A percentile compares a stretch with the other conserved stretches of the same genome.
Evolutionary conservation across 257 asterid genomes (phyloP).

Genomic region (Solanum medicagineum): DNA sequence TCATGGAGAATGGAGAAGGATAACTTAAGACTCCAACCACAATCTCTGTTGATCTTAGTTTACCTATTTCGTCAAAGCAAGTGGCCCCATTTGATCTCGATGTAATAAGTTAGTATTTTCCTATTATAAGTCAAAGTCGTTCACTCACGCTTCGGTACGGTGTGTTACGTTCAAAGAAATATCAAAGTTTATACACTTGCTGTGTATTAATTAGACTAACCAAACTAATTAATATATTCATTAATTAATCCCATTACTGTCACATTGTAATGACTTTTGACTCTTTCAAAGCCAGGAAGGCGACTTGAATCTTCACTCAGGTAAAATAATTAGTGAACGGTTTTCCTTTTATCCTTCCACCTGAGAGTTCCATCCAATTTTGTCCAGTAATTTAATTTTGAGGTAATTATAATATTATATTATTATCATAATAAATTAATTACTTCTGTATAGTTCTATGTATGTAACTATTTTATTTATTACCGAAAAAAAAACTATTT

Average conservation of each 20-base stretch:
- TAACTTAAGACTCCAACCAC: background rate
- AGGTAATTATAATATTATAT: too few species aligned
- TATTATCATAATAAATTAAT: too few species aligned
- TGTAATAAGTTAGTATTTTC: background rate
- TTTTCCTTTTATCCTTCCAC: background rate
- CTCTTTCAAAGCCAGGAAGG: background rate
- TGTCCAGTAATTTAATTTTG: background rate
- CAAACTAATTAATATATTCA: background rate
- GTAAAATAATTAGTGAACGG: background rate
- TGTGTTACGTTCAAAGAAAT: background rate
- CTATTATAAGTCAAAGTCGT: background rate
- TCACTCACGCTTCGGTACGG: background rate
- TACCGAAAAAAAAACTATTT: too few species aligned
- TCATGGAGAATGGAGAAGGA: too few species aligned
- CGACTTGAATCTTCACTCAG: background rate
- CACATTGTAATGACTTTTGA: background rate
- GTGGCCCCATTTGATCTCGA: background rate
- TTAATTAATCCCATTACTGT: background rate
- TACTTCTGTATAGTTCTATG: too few species aligned
- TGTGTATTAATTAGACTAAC: background rate
- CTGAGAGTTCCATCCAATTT: background rate
- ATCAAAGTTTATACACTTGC: background rate
- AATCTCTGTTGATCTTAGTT: background rate
- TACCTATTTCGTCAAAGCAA: background rate
- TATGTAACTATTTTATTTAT: too few species aligned